A percentile compares a stretch with the other conserved stretches of the same genome.
Evolutionary conservation across 768 basidiomycete genomes (phyloP).

Genomic region (Rhizopogon salebrosus): DNA sequence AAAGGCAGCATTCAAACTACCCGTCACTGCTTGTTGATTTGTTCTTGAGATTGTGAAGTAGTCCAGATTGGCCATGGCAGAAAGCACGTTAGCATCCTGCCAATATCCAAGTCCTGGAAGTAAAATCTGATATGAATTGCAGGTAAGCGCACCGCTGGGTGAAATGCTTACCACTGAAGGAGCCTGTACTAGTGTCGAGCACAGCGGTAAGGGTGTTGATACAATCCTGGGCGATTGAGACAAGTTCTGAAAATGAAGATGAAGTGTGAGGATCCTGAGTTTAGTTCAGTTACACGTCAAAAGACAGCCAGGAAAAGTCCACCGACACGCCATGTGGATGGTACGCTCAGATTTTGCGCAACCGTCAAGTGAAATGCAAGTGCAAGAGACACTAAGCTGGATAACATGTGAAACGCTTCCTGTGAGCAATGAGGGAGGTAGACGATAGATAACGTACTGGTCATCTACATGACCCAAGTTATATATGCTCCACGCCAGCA

Average conservation of each 20-base stretch:
- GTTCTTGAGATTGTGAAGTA: neutral
- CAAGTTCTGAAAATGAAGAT: conserved; percentile 32
- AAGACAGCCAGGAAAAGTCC: neutral
- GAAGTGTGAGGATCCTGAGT: conserved; percentile 38
- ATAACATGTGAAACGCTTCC: neutral
- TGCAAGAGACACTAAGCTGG: neutral
- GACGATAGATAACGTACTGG: neutral
- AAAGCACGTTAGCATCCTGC: conserved; percentile 49
- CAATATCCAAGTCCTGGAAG: conserved; percentile 43
- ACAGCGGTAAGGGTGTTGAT: conserved; percentile 37
- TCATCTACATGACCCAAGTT: neutral
- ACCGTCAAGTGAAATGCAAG: conserved; percentile 13
- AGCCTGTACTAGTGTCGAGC: conserved; percentile 30
- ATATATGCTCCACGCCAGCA: too few species aligned
- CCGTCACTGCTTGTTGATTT: neutral
- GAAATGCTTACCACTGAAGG: conserved; percentile 36
- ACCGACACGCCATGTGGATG: conserved; percentile 40
- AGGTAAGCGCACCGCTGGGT: neutral
- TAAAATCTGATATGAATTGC: neutral
- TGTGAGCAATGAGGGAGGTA: neutral
- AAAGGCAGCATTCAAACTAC: conserved; percentile 2
- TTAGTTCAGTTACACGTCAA: neutral
- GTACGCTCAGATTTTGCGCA: conserved; percentile 37
- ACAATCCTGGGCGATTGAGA: conserved; percentile 37
- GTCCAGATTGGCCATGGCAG: conserved; percentile 38